Evolutionary conservation across 169 alveolate genomes (phyloP).

Genomic region (Plasmodium coatneyi): DNA sequence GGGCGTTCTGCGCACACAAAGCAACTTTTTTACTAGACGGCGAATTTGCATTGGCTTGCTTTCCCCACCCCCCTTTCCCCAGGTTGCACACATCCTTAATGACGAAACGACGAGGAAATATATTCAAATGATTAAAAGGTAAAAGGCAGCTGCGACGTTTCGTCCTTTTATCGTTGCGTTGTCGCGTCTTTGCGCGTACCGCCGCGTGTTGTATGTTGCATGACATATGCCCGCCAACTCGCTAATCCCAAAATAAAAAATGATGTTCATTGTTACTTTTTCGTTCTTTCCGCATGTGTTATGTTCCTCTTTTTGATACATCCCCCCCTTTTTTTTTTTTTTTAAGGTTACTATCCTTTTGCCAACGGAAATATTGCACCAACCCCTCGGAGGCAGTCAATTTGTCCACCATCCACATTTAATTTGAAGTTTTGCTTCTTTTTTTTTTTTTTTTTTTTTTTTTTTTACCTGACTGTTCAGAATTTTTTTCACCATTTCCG

Average conservation of each 20-base stretch:
- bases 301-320: not conserved
- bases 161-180: not conserved
- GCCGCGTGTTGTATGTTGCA: not conserved
- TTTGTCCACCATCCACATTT: constrained; percentile 70
- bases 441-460: not conserved
- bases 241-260: not conserved
- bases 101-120: constrained; percentile 94
- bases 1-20: not conserved
- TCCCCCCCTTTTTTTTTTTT: constrained; percentile 1
- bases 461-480: not conserved
- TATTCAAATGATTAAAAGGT: constrained; percentile 91
- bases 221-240: not conserved
- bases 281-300: not conserved
- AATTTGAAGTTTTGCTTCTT: constrained; percentile 10
- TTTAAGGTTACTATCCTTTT: constrained; percentile 65
- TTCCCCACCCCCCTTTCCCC: not conserved
- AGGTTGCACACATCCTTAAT: constrained; percentile 90
- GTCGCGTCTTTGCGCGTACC: not conserved
- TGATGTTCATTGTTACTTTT: not conserved
- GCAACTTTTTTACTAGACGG: not conserved
- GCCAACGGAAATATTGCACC: constrained; percentile 74
- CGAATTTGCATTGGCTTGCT: not conserved
- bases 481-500: not conserved
- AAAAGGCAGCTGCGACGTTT: not conserved
- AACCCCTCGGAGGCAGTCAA: constrained; percentile 77